These are phyloP conservation scores for Amphichorda felina DNA, from an alignment of 2,329 filamentous ascomycete genomes.

Conservation along the genomic window DNA sequence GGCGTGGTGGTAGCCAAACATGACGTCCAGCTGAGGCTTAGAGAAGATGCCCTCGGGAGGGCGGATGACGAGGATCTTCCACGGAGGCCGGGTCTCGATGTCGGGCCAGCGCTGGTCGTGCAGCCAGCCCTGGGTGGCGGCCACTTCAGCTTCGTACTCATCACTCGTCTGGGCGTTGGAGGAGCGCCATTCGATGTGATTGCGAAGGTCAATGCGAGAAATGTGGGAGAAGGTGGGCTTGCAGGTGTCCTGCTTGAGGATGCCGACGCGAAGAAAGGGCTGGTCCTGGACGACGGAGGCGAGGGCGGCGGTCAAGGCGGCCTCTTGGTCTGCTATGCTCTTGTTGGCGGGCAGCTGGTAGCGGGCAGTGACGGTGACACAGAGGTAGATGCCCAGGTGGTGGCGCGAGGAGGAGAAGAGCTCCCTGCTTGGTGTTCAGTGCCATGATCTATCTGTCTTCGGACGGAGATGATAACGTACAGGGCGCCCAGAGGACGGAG, in stretches of 20 bases:
- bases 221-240: conserved; percentile 30
- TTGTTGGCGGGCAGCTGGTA: conserved; percentile 17
- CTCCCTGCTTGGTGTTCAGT: conserved; percentile 21
- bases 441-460: conserved; percentile 12
- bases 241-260: conserved; percentile 30
- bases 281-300: conserved; percentile 27
- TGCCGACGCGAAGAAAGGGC: conserved; percentile 34
- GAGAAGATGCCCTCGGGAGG: conserved; percentile 3
- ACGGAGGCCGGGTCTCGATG: conserved; percentile 27
- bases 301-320: conserved; percentile 23
- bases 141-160: conserved; percentile 17
- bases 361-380: conserved; percentile 31
- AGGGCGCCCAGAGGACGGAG: conserved; percentile 13
- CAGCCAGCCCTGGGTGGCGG: conserved; percentile 21
- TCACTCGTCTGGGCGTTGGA: conserved; percentile 9
- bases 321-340: background rate
- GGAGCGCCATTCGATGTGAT: conserved; percentile 25
- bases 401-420: conserved; percentile 33
- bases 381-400: conserved; percentile 31
- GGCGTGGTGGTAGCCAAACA: conserved; percentile 39
- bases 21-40: conserved; percentile 21
- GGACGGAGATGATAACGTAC: conserved; percentile 7
- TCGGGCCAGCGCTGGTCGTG: conserved; percentile 30
- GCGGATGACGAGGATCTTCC: conserved; percentile 30
- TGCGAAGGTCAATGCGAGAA: conserved; percentile 25